phyloP scores from a whole-genome alignment of 1,284 basidiomycete genomes.

The Ceratobasidium papillatum region DNA sequence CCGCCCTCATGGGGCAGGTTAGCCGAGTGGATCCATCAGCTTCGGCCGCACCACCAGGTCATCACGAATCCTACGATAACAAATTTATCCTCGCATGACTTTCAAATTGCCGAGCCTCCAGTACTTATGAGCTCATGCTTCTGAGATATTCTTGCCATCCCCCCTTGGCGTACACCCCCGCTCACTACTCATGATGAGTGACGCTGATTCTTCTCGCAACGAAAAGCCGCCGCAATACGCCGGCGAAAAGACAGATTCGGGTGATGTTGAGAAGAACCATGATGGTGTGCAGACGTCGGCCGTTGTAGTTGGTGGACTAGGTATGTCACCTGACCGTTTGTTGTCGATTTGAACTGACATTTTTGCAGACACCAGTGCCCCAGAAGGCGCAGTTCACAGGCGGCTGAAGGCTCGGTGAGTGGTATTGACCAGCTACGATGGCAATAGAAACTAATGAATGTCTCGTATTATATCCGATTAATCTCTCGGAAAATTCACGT shows the following conservation, averaged over 20 bases:
- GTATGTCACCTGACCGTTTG: neutral
- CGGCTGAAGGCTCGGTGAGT: constrained; percentile 16
- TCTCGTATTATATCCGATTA: too few relatives aligned
- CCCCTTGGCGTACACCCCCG: constrained; percentile 8
- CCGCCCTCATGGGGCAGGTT: constrained; percentile 14
- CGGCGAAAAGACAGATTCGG: constrained; percentile 12
- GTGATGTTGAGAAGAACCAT: constrained; percentile 30
- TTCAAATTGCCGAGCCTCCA: neutral
- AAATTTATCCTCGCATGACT: constrained; percentile 20
- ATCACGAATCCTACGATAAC: constrained; percentile 12
- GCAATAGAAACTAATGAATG: too few relatives aligned
- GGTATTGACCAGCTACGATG: too few relatives aligned
- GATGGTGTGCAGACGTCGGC: constrained; percentile 34
- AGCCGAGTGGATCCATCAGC: constrained; percentile 22
- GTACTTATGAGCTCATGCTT: constrained; percentile 28
- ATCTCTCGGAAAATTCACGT: too few relatives aligned
- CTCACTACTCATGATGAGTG: constrained; percentile 12
- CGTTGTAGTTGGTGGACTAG: constrained; percentile 33
- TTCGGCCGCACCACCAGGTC: constrained; percentile 27
- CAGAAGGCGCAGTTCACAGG: constrained; percentile 24
- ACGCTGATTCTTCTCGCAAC: constrained; percentile 3
- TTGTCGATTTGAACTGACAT: neutral
- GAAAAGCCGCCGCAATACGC: neutral
- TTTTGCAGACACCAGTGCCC: constrained; percentile 11
- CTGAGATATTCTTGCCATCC: constrained; percentile 24